Percentiles rank a stretch among this genome's conserved stretches.
Conservation (phyloP, 2,329 filamentous ascomycete species). For the Aphanocladium album region DNA sequence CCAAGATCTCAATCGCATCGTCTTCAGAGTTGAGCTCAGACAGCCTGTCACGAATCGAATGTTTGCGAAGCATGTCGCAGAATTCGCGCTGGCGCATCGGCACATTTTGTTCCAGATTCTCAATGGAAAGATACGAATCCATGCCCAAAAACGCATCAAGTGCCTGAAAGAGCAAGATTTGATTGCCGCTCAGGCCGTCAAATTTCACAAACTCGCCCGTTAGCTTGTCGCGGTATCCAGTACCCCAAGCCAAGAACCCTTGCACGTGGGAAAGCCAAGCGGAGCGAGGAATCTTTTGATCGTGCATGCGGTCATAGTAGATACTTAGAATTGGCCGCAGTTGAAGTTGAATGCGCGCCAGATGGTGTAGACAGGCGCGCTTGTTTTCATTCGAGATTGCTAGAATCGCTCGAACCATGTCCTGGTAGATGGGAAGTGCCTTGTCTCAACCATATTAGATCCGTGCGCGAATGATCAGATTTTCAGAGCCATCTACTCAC, state of each 20-base stretch:
- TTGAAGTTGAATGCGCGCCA: constrained; percentile 15
- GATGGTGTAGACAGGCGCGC: constrained; percentile 16
- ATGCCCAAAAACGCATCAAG: constrained; percentile 32
- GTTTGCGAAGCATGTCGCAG: constrained; percentile 17
- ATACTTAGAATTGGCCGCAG: constrained; percentile 21
- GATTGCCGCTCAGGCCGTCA: constrained; percentile 32
- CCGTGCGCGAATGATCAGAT: no score
- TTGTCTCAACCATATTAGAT: not conserved
- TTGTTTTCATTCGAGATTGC: constrained; percentile 20
- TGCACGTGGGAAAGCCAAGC: constrained; percentile 30
- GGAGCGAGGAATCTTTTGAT: constrained; percentile 21
- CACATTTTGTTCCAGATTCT: constrained; percentile 21
- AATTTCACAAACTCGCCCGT: constrained; percentile 23
- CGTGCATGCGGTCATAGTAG: constrained; percentile 26
- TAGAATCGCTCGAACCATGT: constrained; percentile 23
- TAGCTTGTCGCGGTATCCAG: constrained; percentile 21
- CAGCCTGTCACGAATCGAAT: constrained; percentile 20
- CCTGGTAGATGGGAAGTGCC: constrained; percentile 24
- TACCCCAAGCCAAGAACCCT: constrained; percentile 33
- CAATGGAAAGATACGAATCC: constrained; percentile 24
- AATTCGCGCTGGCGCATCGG: constrained; percentile 24
- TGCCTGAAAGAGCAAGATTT: constrained; percentile 29
- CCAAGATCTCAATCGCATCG: constrained; percentile 15
- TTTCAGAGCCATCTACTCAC: not conserved
- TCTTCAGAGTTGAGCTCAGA: constrained; percentile 16